Evolutionary conservation across 2,329 filamentous ascomycete species (phyloP).

Genomic region (Hortaea sp.): DNA sequence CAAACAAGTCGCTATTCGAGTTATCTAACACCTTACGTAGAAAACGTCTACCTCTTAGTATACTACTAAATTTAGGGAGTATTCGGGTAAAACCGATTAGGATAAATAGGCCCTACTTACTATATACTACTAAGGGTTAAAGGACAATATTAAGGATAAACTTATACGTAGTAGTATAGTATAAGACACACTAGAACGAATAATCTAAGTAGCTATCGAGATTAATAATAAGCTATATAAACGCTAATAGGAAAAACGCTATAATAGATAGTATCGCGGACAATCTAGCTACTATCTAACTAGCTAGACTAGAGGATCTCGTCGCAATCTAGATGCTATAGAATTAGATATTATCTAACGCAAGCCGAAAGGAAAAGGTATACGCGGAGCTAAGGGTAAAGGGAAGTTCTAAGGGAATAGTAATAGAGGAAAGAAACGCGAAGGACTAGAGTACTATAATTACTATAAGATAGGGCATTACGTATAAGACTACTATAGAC

Average conservation of each 20-base stretch:
- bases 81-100: too few species aligned
- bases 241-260: conserved; percentile 1
- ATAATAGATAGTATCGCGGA: not conserved
- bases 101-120: too few species aligned
- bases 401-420: too few species aligned
- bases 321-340: not conserved
- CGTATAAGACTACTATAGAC: too few species aligned
- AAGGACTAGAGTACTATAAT: not conserved
- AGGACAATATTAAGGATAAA: conserved; percentile 6
- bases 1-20: too few species aligned
- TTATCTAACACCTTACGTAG: too few species aligned
- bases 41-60: too few species aligned
- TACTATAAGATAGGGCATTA: not conserved
- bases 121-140: too few species aligned
- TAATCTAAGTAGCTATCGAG: too few species aligned
- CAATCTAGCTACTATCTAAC: not conserved
- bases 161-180: not conserved
- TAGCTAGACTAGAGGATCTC: not conserved
- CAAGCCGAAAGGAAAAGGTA: conserved; percentile 6
- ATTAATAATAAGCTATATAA: not conserved
- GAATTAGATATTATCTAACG: not conserved
- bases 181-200: not conserved
- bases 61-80: too few species aligned
- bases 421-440: conserved; percentile 1
- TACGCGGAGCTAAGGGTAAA: conserved; percentile 8